Conservation (phyloP, 306 rosid genomes). For the Clitoria ternatea region DNA sequence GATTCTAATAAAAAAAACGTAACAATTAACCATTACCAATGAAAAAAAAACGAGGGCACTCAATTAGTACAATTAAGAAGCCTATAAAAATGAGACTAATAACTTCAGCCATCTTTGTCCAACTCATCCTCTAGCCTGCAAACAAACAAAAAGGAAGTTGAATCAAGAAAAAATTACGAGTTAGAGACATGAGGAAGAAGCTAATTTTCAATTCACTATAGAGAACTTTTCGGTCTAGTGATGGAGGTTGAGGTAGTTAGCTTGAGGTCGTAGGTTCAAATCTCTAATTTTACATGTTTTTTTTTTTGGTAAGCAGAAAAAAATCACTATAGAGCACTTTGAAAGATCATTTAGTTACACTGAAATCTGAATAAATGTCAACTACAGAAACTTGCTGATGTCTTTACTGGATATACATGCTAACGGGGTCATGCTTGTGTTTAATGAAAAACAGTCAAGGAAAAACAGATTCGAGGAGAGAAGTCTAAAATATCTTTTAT, state of each 20-base stretch:
- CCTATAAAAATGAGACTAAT: background rate
- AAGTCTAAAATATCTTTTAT: background rate
- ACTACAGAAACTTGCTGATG: background rate
- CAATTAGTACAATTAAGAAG: background rate
- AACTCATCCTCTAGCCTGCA: constrained; percentile 21
- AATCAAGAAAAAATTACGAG: background rate
- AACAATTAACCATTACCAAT: too few species aligned
- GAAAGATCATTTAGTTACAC: background rate
- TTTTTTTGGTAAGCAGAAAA: too few species aligned
- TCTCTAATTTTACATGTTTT: too few species aligned
- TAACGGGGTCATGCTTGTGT: background rate
- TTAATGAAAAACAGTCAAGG: background rate
- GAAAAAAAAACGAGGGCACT: background rate
- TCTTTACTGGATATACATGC: background rate
- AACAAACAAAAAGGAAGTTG: background rate
- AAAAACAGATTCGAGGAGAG: background rate
- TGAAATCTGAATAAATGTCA: background rate
- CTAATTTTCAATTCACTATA: background rate
- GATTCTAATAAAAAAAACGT: too few species aligned
- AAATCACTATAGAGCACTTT: background rate
- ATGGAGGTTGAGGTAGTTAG: too few species aligned
- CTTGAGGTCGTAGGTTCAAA: too few species aligned
- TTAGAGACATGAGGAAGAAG: background rate
- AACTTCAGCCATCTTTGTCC: constrained; percentile 2
- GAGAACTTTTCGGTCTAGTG: too few species aligned